Percentiles rank a stretch among this genome's conserved stretches.
These are phyloP conservation scores for Pythium guiyangense DNA, from an alignment of 352 stramenopile species.

Conservation along the genomic window DNA sequence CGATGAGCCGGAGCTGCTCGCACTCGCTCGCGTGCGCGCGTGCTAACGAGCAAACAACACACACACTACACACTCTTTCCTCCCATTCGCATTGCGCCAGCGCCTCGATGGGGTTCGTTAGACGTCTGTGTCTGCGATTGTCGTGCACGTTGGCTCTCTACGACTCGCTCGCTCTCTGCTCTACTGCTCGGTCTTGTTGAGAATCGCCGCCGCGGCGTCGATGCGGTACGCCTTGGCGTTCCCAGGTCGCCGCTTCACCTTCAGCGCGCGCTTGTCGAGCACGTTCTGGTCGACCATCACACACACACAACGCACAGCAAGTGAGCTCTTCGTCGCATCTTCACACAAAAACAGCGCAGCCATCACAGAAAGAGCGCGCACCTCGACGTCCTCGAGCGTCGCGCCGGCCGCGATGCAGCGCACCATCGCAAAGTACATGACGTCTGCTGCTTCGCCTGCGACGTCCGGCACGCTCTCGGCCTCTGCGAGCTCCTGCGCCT, in stretches of 20 bases:
- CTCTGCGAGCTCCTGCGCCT: conserved; percentile 93
- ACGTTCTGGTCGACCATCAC: conserved; percentile 40
- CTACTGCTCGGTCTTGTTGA: conserved; percentile 37
- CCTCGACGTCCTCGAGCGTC: conserved; percentile 90
- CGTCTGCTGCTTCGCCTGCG: conserved; percentile 92
- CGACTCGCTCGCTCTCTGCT: neutral
- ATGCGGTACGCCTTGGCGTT: conserved; percentile 89
- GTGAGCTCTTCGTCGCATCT: neutral
- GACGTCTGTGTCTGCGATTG: neutral
- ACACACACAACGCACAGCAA: neutral
- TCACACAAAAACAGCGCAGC: conserved; percentile 1
- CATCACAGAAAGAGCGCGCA: conserved; percentile 13
- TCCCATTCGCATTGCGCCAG: no score
- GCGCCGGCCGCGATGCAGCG: conserved; percentile 89
- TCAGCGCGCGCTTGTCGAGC: conserved; percentile 90
- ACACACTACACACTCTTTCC: neutral
- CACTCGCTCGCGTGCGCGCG: neutral
- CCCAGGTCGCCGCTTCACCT: conserved; percentile 88
- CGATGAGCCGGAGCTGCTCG: neutral
- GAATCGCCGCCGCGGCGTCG: conserved; percentile 67
- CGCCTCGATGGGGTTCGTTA: no score
- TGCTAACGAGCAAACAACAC: neutral
- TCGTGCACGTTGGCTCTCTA: no score
- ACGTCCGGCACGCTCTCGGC: conserved; percentile 85
- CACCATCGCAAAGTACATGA: conserved; percentile 97